A percentile compares a stretch with the other conserved stretches of the same genome.
phyloP scores from a whole-genome alignment of 164 flowering plant genomes.

The Magnolia kwangsiensis region DNA sequence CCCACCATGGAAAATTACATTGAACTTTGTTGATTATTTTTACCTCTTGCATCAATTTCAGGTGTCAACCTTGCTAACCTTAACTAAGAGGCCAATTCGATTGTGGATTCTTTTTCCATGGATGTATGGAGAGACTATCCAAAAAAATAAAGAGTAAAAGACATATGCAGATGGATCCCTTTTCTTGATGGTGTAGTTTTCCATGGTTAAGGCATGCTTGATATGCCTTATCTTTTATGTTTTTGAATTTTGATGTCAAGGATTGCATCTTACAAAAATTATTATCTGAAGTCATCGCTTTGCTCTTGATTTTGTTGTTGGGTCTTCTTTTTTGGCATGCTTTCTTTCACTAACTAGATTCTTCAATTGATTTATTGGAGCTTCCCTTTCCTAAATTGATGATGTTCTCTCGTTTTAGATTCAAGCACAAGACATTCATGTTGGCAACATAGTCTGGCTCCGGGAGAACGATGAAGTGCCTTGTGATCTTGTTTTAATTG shows the following conservation, averaged over 20 bases:
- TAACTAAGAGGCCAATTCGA: too few relatives aligned
- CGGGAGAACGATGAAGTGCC: constrained; percentile 99
- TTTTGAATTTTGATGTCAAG: not conserved
- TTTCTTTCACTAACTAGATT: not conserved
- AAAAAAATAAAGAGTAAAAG: too few relatives aligned
- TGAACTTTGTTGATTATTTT: too few relatives aligned
- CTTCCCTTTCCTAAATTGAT: not conserved
- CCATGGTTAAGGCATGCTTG: not conserved
- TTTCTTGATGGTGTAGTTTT: not conserved
- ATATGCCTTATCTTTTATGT: too few relatives aligned
- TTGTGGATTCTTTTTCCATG: too few relatives aligned
- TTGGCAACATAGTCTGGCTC: constrained; percentile 93
- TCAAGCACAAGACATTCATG: constrained; percentile 84
- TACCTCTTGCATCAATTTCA: too few relatives aligned
- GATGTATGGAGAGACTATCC: too few relatives aligned
- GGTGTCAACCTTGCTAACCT: too few relatives aligned
- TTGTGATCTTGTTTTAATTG: constrained; percentile 93
- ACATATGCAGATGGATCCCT: too few relatives aligned
- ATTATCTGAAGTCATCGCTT: not conserved
- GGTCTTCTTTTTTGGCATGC: not conserved
- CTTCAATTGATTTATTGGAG: not conserved
- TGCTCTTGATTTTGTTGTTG: not conserved
- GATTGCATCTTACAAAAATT: not conserved
- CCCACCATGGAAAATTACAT: too few relatives aligned
- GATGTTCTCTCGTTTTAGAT: constrained; percentile 38